Percentiles rank a stretch among this genome's conserved stretches.
Conservation (phyloP, 352 stramenopile species). For the Phytophthora boehmeriae region DNA sequence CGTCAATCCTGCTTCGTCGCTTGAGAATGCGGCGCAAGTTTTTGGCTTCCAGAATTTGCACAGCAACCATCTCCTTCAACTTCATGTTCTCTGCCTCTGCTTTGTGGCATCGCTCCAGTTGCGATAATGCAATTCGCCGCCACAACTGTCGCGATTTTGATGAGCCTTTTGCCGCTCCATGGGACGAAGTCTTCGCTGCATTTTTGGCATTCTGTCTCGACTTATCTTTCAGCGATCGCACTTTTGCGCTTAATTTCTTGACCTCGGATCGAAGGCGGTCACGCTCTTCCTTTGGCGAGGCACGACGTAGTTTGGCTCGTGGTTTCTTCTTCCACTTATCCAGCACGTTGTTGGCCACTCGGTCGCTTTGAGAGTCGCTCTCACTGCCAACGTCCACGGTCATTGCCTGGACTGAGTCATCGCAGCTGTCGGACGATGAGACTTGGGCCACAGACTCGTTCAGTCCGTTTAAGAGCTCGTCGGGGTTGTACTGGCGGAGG, state of each 20-base stretch:
- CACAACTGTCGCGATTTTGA: constrained; percentile 1
- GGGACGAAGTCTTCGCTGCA: too few species aligned
- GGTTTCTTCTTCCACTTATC: not conserved
- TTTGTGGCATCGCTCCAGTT: constrained; percentile 1
- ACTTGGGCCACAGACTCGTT: not conserved
- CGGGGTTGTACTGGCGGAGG: not conserved
- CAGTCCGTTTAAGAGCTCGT: constrained; percentile 1
- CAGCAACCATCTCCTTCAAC: constrained; percentile 6
- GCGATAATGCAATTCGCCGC: constrained; percentile 8
- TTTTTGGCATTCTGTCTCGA: too few species aligned
- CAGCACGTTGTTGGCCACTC: too few species aligned
- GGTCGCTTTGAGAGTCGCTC: too few species aligned
- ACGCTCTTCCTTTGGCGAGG: not conserved
- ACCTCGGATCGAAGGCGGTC: not conserved
- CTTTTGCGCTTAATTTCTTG: not conserved
- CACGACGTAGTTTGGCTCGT: not conserved
- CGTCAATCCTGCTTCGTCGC: constrained; percentile 3
- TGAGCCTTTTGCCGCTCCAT: not conserved
- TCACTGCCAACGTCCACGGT: not conserved
- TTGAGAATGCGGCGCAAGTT: constrained; percentile 13
- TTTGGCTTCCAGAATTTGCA: constrained; percentile 15
- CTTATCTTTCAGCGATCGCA: too few species aligned
- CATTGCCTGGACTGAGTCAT: not conserved
- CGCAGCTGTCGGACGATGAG: not conserved
- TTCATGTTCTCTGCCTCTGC: constrained; percentile 10